phyloP scores from a whole-genome alignment of 495 filamentous ascomycete species.

The Bathelium albidoporum region DNA sequence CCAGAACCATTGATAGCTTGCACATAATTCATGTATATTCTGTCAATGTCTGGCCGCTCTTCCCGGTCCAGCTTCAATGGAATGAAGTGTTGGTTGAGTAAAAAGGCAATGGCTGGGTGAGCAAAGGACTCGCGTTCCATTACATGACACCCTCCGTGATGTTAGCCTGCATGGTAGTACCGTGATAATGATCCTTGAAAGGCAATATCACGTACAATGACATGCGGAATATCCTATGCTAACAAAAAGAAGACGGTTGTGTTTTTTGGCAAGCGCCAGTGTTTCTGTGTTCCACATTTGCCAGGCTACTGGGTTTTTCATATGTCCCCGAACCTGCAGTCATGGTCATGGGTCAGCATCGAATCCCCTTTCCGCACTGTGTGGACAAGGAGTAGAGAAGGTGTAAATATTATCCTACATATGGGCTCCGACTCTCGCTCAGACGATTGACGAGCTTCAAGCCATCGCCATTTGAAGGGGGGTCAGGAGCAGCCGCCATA shows the following conservation, averaged over 20 bases:
- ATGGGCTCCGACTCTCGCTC: slow-evolving; percentile 66
- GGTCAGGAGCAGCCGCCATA: background rate
- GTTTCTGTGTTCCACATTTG: slow-evolving; percentile 76
- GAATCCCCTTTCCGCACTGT: background rate
- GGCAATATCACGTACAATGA: slow-evolving; percentile 57
- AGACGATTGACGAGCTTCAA: slow-evolving; percentile 56
- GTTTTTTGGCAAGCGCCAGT: slow-evolving; percentile 60
- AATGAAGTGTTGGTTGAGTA: slow-evolving; percentile 81
- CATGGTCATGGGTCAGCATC: background rate
- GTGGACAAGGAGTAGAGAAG: slow-evolving; percentile 5
- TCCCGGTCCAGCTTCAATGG: slow-evolving; percentile 92
- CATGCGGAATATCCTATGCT: slow-evolving; percentile 95
- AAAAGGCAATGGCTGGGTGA: slow-evolving; percentile 63
- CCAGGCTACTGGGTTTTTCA: slow-evolving; percentile 84
- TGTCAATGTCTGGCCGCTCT: slow-evolving; percentile 89
- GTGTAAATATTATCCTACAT: slow-evolving; percentile 41
- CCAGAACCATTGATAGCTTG: slow-evolving; percentile 87
- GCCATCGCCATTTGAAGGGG: slow-evolving; percentile 2
- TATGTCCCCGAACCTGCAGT: slow-evolving; percentile 60
- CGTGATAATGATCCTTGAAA: background rate
- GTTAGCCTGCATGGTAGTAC: background rate
- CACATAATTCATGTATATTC: slow-evolving; percentile 97
- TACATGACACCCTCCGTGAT: slow-evolving; percentile 64
- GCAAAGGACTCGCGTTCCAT: slow-evolving; percentile 93
- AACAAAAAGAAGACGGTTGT: slow-evolving; percentile 82